Percentiles rank a stretch among this genome's conserved stretches.
Conservation (phyloP, 2,329 filamentous ascomycete genomes). For the Myriosclerotinia scirpicola region DNA sequence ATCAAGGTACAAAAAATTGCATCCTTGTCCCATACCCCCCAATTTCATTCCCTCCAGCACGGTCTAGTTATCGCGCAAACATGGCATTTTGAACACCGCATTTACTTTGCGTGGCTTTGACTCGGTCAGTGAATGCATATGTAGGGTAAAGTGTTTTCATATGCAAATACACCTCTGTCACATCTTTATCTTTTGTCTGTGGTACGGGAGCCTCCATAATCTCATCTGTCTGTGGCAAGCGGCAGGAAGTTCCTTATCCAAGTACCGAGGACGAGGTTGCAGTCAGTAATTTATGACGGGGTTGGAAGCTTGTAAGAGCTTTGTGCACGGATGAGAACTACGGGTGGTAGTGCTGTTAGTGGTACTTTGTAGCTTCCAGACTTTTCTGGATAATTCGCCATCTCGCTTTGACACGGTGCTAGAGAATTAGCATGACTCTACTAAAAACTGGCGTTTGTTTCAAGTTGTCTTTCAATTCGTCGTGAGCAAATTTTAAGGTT, state of each 20-base stretch:
- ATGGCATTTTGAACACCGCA: background rate
- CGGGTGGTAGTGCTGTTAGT: background rate
- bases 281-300: background rate
- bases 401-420: conserved; percentile 9
- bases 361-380: background rate
- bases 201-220: background rate
- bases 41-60: background rate
- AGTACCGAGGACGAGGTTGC: background rate
- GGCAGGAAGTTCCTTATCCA: background rate
- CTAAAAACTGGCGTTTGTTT: background rate
- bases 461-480: background rate
- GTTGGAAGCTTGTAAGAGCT: background rate
- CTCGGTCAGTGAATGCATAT: background rate
- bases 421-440: background rate
- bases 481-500: background rate
- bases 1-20: background rate
- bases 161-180: background rate
- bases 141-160: background rate
- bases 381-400: background rate
- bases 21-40: background rate
- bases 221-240: background rate
- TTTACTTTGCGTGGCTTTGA: background rate
- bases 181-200: background rate
- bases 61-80: conserved; percentile 11
- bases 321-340: conserved; percentile 1